Evolutionary conservation across 2,329 filamentous ascomycete genomes (phyloP).

Genomic region (Aureobasidium sp.): DNA sequence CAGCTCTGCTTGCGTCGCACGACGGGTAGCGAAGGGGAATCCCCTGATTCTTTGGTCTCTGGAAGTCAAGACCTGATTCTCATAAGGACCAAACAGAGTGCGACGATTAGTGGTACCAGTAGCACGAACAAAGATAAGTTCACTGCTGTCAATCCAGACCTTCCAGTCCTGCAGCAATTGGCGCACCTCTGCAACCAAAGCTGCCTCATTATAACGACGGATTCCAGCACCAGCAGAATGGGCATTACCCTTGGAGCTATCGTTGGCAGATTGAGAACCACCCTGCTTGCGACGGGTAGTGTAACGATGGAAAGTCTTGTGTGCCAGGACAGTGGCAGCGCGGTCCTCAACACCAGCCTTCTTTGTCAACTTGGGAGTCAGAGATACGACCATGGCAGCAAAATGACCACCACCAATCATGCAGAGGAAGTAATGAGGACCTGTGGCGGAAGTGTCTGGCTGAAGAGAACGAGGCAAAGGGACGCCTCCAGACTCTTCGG

Average conservation of each 20-base stretch:
- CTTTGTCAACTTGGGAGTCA: constrained; percentile 72
- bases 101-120: constrained; percentile 79
- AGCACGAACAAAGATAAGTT: constrained; percentile 82
- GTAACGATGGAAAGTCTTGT: constrained; percentile 97
- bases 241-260: constrained; percentile 86
- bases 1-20: constrained; percentile 88
- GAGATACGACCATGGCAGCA: constrained; percentile 87
- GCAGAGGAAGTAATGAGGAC: constrained; percentile 87
- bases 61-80: constrained; percentile 71
- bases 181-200: constrained; percentile 80
- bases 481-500: constrained; percentile 51
- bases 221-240: constrained; percentile 89
- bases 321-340: constrained; percentile 80
- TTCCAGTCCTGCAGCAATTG: constrained; percentile 79
- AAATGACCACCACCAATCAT: constrained; percentile 99
- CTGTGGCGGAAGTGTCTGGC: constrained; percentile 49
- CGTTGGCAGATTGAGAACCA: constrained; percentile 88
- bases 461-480: constrained; percentile 37
- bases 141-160: constrained; percentile 70
- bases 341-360: constrained; percentile 67
- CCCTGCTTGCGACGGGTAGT: constrained; percentile 95
- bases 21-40: constrained; percentile 87
- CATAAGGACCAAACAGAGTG: constrained; percentile 85
- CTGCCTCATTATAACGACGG: constrained; percentile 89
- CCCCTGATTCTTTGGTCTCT: constrained; percentile 76